Evolutionary conservation across 441 rosid species (phyloP), one percentile per base, ranked within the genome.

Genomic region (Populus trichocarpa): DNA sequence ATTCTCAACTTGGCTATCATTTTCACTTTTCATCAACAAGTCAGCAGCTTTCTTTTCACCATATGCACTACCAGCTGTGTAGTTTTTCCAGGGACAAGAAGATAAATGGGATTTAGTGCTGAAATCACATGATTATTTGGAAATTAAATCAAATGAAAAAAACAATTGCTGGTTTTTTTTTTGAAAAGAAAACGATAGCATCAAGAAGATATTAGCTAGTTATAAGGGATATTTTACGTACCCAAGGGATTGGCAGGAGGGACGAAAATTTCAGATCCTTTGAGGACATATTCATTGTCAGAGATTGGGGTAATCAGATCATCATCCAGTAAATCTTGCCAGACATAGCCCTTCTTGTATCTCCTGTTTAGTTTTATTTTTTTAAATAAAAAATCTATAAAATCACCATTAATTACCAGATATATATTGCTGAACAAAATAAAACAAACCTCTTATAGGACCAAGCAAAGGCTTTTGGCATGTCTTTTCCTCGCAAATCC

Each of bases 321-420:
- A 53, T 89, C 93, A 26, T 93, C 93, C 18, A 80, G 36, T 16
- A 93, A 84, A 79, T 93, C 96, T 87, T 90, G 96, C 98, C 98
- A 93, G 26, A 92, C 88, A 66, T 85, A 93, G 14, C 92, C 93
- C 33, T 22, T 86, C 80, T 84, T 89, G 82, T 90, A 92, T 77
- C 86, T 89, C 89, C 97, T 93, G 69, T 66, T 70, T 65, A 14
- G 33, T 68, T 14, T 14, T 3, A 23, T 36, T 12, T 1, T 2
- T 9, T 32, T 0, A 32, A 32, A 32, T 20, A 0, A 16, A 20
- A 18, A 36, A 42, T 50, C 3, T 26, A 67, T 1, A 53, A 28
- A 69, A 6, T 70, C 72, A 70, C 72, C 70, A 16, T 16, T 8
- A 32, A 67, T 14, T 26, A 13, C 38, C 22, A 67, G 20, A 30